Evolutionary conservation across 2,329 filamentous ascomycete species (phyloP).

Genomic region (Talaromyces amestolkiae): DNA sequence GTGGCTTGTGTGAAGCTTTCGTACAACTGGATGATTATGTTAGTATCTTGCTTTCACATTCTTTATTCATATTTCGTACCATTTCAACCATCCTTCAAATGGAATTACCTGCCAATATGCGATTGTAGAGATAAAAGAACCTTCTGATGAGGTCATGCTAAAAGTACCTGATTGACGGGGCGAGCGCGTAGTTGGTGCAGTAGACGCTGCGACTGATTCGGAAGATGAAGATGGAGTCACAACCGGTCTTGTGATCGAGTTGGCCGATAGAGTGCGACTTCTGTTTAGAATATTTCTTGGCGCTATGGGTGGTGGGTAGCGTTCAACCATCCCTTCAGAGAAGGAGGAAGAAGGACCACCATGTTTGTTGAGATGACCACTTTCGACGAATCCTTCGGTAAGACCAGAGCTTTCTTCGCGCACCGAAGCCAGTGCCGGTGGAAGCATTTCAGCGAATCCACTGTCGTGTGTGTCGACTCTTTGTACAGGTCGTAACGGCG

Average conservation of each 20-base stretch:
- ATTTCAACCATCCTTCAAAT: conserved; percentile 13
- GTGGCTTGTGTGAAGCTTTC: neutral
- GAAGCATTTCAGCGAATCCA: conserved; percentile 12
- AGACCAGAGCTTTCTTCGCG: conserved; percentile 9
- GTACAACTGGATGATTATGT: neutral
- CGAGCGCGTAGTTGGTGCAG: neutral
- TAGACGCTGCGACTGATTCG: conserved; percentile 1
- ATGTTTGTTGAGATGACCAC: neutral
- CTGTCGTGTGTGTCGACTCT: conserved; percentile 15
- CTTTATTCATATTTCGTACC: neutral
- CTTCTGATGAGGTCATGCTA: conserved; percentile 10
- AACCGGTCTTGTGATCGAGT: neutral
- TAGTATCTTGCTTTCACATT: neutral
- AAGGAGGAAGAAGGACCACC: neutral
- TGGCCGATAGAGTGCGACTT: conserved; percentile 4
- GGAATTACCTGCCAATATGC: neutral
- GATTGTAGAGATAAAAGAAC: neutral
- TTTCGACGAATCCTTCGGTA: conserved; percentile 4
- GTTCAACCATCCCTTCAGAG: neutral
- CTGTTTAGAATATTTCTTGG: neutral
- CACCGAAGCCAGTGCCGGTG: neutral
- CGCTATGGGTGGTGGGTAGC: neutral
- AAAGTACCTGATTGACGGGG: neutral
- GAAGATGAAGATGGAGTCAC: neutral
- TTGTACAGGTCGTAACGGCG: conserved; percentile 6